phyloP scores from a whole-genome alignment of 257 asterid genomes.

The Sherardia arvensis region DNA sequence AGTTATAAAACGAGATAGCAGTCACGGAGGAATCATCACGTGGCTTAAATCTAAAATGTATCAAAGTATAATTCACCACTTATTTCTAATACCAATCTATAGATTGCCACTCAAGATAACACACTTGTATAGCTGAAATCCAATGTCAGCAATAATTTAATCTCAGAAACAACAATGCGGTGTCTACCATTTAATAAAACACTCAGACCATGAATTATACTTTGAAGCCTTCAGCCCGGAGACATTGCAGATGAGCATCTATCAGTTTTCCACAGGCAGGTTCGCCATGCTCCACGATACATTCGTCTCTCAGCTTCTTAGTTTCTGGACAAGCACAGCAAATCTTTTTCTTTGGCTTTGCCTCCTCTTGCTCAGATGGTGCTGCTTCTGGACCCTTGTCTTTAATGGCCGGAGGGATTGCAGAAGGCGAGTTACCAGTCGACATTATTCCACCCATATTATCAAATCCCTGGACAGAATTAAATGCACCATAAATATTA shows the following conservation, averaged over 20 bases:
- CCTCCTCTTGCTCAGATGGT: conserved; percentile 33
- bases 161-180: background rate
- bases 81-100: background rate
- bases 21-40: background rate
- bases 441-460: conserved; percentile 44
- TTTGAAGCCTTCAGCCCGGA: conserved; percentile 86
- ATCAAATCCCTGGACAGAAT: conserved; percentile 4
- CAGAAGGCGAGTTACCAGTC: conserved; percentile 27
- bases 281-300: conserved; percentile 81
- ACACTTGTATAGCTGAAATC: background rate
- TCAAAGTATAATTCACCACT: background rate
- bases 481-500: background rate
- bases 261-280: conserved; percentile 68
- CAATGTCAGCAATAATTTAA: background rate
- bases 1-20: background rate
- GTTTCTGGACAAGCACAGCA: conserved; percentile 96
- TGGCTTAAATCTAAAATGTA: background rate
- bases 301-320: conserved; percentile 76
- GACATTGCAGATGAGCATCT: conserved; percentile 77
- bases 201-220: conserved; percentile 26
- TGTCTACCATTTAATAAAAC: background rate
- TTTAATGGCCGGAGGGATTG: conserved; percentile 30
- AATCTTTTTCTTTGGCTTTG: conserved; percentile 86
- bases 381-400: conserved; percentile 29
- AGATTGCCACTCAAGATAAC: background rate